Evolutionary conservation across 2,329 filamentous ascomycete species (phyloP).

Genomic region (Fusarium tanahbumbuense): DNA sequence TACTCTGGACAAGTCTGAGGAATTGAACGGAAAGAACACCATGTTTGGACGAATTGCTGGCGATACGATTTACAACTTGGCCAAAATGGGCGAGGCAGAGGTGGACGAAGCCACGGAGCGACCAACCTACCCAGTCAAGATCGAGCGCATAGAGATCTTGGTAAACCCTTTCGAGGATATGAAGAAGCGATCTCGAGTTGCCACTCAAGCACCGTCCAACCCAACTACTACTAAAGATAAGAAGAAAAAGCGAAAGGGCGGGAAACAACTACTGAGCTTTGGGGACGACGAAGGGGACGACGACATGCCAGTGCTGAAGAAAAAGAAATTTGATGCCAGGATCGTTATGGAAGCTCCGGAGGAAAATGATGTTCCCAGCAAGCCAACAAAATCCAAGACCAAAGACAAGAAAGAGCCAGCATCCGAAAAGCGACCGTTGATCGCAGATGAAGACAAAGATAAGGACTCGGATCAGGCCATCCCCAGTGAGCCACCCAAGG

Average conservation of each 20-base stretch:
- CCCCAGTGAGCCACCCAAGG: conserved; percentile 4
- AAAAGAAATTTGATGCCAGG: conserved; percentile 81
- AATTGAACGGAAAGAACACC: conserved; percentile 90
- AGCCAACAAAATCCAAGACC: conserved; percentile 45
- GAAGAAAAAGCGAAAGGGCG: conserved; percentile 78
- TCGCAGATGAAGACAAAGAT: conserved; percentile 26
- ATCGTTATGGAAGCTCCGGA: conserved; percentile 70
- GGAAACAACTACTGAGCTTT: conserved; percentile 83
- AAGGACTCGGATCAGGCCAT: neutral
- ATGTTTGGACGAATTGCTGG: conserved; percentile 92
- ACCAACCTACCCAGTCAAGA: conserved; percentile 85
- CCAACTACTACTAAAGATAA: conserved; percentile 61
- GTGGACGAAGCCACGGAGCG: conserved; percentile 81
- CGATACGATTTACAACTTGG: conserved; percentile 94
- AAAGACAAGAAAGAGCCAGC: conserved; percentile 49
- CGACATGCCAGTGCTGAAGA: conserved; percentile 72
- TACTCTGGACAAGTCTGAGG: conserved; percentile 84
- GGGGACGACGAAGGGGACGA: conserved; percentile 73
- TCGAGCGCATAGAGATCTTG: conserved; percentile 78
- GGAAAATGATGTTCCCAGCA: conserved; percentile 47
- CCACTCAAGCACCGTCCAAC: conserved; percentile 59
- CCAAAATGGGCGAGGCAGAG: conserved; percentile 92
- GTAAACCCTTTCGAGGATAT: conserved; percentile 87
- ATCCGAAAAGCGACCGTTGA: conserved; percentile 26
- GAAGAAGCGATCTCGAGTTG: conserved; percentile 73